Evolutionary conservation across 768 basidiomycete genomes (phyloP).

Genomic region (Leccinum rimulosum): DNA sequence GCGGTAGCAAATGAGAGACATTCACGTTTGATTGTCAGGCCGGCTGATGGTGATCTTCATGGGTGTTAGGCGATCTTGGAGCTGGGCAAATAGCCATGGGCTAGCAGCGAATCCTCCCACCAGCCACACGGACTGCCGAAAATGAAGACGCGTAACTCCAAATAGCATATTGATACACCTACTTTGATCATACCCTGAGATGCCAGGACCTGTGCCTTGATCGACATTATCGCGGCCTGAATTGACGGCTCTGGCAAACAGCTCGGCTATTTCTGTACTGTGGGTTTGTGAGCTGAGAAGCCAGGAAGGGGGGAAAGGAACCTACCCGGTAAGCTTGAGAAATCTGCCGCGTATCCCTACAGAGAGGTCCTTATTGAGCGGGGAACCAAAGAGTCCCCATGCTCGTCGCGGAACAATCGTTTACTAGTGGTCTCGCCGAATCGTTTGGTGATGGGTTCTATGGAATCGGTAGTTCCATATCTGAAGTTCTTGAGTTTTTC

Average conservation of each 20-base stretch:
- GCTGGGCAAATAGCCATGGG: constrained; percentile 74
- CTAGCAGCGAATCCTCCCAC: constrained; percentile 85
- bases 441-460: constrained; percentile 76
- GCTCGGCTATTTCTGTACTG: constrained; percentile 55
- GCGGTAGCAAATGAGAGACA: constrained; percentile 10
- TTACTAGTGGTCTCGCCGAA: constrained; percentile 87
- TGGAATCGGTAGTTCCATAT: constrained; percentile 66
- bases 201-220: constrained; percentile 67
- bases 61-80: constrained; percentile 63
- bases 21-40: constrained; percentile 78
- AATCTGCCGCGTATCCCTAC: constrained; percentile 73
- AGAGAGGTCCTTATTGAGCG: constrained; percentile 67
- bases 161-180: not conserved
- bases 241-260: constrained; percentile 73
- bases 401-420: constrained; percentile 67
- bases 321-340: constrained; percentile 67
- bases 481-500: constrained; percentile 72
- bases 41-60: constrained; percentile 62
- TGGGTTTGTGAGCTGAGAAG: constrained; percentile 2
- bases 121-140: constrained; percentile 67
- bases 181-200: constrained; percentile 69
- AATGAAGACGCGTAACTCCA: constrained; percentile 11
- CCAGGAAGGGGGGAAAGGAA: constrained; percentile 17
- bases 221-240: constrained; percentile 66
- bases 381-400: constrained; percentile 71